A percentile compares a stretch with the other conserved stretches of the same genome.
Conservation (phyloP, 805 yeast species). For the Nakazawaea laoshanensis region DNA sequence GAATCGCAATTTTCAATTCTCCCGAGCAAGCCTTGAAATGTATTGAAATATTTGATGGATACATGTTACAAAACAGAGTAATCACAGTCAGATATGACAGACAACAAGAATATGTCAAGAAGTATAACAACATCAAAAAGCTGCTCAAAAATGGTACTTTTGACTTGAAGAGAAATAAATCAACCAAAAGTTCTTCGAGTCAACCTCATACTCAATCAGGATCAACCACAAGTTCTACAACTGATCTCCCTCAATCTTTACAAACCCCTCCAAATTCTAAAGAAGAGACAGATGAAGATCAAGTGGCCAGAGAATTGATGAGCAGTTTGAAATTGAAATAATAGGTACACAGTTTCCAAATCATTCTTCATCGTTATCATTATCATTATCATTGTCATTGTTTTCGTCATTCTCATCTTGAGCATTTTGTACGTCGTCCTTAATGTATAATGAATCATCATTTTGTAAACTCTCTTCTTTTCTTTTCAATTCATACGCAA, state of each 20-base stretch:
- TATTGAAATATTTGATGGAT: conserved; percentile 41
- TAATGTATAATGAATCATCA: conserved; percentile 1
- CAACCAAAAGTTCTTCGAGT: not conserved
- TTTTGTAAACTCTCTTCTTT: not conserved
- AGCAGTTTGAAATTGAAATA: conserved; percentile 10
- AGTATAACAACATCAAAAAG: conserved; percentile 8
- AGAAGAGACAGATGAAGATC: conserved; percentile 17
- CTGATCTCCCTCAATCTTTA: not conserved
- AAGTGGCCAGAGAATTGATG: conserved; percentile 19
- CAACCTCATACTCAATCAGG: not conserved
- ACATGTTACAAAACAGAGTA: conserved; percentile 48
- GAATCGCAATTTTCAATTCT: conserved; percentile 45
- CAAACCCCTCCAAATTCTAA: conserved; percentile 4
- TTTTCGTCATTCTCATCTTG: not conserved
- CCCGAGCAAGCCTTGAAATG: conserved; percentile 38
- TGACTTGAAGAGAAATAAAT: not conserved
- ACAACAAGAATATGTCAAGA: conserved; percentile 30
- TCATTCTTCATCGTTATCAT: not conserved
- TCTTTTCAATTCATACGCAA: not conserved
- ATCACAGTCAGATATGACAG: conserved; percentile 56
- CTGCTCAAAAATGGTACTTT: conserved; percentile 5
- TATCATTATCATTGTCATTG: not conserved
- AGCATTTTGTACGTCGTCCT: not conserved
- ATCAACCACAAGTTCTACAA: not conserved
- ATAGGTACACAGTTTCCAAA: not conserved